phyloP scores from a whole-genome alignment of 1,284 basidiomycete genomes.

The Trichosporon sp. region DNA sequence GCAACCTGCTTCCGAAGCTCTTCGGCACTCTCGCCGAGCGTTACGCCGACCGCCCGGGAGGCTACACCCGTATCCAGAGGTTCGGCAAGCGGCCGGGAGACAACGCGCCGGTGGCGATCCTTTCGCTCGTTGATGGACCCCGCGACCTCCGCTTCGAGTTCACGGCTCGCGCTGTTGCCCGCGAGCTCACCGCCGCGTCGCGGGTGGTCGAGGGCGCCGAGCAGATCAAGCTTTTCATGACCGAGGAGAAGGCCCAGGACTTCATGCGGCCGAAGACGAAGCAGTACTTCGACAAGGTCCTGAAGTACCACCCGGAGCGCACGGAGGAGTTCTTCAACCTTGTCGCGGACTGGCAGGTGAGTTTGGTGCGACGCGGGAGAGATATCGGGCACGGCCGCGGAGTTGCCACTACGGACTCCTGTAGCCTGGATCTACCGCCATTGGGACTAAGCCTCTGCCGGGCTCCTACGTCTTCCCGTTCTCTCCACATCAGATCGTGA shows the following conservation, averaged over 20 bases:
- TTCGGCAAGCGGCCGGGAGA: conserved; percentile 85
- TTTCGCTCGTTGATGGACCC: conserved; percentile 92
- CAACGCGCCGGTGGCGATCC: conserved; percentile 85
- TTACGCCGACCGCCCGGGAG: conserved; percentile 78
- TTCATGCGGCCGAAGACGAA: conserved; percentile 3
- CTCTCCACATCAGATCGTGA: too few species aligned
- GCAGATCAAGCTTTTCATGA: not conserved
- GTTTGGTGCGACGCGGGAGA: conserved; percentile 19
- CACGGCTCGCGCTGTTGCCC: conserved; percentile 74
- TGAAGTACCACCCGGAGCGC: conserved; percentile 45
- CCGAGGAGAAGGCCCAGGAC: not conserved
- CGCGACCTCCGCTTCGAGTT: conserved; percentile 81
- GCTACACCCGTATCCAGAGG: conserved; percentile 91
- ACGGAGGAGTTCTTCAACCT: conserved; percentile 43
- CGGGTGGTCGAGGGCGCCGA: not conserved
- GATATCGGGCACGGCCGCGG: not conserved
- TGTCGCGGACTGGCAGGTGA: conserved; percentile 48
- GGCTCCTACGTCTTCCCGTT: too few species aligned
- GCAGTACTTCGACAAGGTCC: conserved; percentile 34
- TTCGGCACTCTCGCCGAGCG: conserved; percentile 75
- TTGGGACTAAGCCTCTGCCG: too few species aligned
- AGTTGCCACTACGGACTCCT: too few species aligned
- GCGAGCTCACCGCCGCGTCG: conserved; percentile 53
- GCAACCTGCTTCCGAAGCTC: conserved; percentile 68
- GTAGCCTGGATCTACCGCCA: too few species aligned